Conservation (phyloP, 140 eudicot species). For the Erigeron philadelphicus region DNA sequence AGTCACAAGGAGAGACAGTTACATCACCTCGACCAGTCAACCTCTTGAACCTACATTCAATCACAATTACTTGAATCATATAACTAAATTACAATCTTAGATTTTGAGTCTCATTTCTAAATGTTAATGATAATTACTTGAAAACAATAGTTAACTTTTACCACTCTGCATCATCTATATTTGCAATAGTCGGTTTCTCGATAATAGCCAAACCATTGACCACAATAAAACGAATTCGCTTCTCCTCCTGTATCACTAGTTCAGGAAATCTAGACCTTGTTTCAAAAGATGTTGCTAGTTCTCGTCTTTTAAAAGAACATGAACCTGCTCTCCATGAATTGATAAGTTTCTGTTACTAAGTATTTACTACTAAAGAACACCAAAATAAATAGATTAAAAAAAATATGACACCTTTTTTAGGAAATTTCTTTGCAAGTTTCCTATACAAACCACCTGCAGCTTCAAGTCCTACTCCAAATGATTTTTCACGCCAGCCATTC, state of each 20-base stretch:
- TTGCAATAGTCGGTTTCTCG: slow-evolving; percentile 66
- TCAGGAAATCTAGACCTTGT: slow-evolving; percentile 94
- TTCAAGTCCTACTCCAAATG: slow-evolving; percentile 91
- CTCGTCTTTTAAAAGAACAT: slow-evolving; percentile 71
- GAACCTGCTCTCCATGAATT: slow-evolving; percentile 40
- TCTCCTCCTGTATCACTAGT: slow-evolving; percentile 93
- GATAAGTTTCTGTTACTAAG: background rate
- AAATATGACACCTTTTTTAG: slow-evolving; percentile 59
- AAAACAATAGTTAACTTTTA: slow-evolving; percentile 26
- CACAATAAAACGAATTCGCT: slow-evolving; percentile 95
- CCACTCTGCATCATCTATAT: slow-evolving; percentile 80
- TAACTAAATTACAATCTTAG: slow-evolving; percentile 6
- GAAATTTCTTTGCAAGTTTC: slow-evolving; percentile 82
- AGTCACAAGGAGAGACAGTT: slow-evolving; percentile 69
- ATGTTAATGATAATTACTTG: background rate
- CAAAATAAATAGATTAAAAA: background rate
- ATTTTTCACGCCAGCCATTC: slow-evolving; percentile 77
- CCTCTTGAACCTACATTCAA: slow-evolving; percentile 66
- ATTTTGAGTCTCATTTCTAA: slow-evolving; percentile 2
- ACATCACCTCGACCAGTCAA: slow-evolving; percentile 84
- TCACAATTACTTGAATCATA: background rate
- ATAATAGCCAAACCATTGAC: slow-evolving; percentile 81
- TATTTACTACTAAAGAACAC: background rate
- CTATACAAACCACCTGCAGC: slow-evolving; percentile 98
- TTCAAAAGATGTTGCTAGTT: slow-evolving; percentile 93